phyloP scores from a whole-genome alignment of 345 rosid genomes.

The Turritis glabra region DNA sequence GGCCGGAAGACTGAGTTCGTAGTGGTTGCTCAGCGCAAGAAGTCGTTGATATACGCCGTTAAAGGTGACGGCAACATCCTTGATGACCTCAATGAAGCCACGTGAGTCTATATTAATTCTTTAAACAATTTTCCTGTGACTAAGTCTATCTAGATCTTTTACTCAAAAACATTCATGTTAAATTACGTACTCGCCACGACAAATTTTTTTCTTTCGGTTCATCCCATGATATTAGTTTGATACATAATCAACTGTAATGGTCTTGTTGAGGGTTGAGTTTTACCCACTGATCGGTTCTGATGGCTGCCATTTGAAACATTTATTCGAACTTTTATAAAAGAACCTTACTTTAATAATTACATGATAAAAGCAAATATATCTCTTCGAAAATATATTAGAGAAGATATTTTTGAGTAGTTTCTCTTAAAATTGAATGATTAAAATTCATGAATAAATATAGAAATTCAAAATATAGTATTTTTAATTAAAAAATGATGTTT shows the following conservation, averaged over 20 bases:
- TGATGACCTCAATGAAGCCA: conserved; percentile 31
- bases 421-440: background rate
- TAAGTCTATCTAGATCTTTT: background rate
- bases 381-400: background rate
- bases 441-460: background rate
- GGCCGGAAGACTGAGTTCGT: conserved; percentile 20
- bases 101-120: conserved; percentile 18
- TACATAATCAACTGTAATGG: background rate
- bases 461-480: too few species aligned
- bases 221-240: background rate
- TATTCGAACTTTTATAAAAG: background rate
- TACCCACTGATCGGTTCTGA: background rate
- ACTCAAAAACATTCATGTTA: background rate
- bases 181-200: background rate
- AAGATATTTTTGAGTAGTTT: background rate
- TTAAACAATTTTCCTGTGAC: background rate
- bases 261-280: background rate
- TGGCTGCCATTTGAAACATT: background rate
- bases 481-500: too few species aligned
- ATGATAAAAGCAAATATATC: background rate
- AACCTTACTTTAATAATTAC: background rate
- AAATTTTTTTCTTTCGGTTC: background rate
- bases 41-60: conserved; percentile 29
- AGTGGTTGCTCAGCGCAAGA: conserved; percentile 28
- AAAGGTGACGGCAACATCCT: conserved; percentile 33